A percentile compares a stretch with the other conserved stretches of the same genome.
These are phyloP conservation scores for Amoebophrya sp. DNA, from an alignment of 169 alveolate genomes.

Conservation along the genomic window DNA sequence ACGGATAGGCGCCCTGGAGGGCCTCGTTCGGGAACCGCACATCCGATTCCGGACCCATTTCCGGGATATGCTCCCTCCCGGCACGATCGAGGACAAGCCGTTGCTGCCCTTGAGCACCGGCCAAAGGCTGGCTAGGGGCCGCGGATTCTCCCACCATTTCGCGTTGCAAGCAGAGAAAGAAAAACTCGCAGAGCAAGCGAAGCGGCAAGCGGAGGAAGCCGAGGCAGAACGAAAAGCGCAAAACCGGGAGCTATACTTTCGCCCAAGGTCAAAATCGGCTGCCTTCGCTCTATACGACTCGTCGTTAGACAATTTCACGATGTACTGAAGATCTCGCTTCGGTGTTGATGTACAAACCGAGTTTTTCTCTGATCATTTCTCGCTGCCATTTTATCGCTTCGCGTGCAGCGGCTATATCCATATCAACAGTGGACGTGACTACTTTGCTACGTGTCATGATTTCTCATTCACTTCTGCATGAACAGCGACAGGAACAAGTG, in stretches of 20 bases:
- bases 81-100: background rate
- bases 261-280: background rate
- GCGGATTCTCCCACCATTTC: background rate
- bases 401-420: no score
- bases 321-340: no score
- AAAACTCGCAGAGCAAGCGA: background rate
- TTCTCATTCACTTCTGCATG: no score
- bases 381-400: no score
- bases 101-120: background rate
- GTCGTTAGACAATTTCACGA: no score
- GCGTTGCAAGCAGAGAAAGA: background rate
- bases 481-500: no score
- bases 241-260: conserved; percentile 4
- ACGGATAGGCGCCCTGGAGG: background rate
- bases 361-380: no score
- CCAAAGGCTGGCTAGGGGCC: background rate
- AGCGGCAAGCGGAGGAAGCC: background rate
- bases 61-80: conserved; percentile 11
- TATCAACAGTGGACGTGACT: no score
- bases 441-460: no score
- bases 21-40: background rate
- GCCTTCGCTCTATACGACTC: no score
- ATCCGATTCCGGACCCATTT: conserved; percentile 19
- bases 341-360: no score
- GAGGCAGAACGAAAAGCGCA: background rate